phyloP scores from a whole-genome alignment of 2,329 filamentous ascomycete species.

The Trichoderma citrinoviride region DNA sequence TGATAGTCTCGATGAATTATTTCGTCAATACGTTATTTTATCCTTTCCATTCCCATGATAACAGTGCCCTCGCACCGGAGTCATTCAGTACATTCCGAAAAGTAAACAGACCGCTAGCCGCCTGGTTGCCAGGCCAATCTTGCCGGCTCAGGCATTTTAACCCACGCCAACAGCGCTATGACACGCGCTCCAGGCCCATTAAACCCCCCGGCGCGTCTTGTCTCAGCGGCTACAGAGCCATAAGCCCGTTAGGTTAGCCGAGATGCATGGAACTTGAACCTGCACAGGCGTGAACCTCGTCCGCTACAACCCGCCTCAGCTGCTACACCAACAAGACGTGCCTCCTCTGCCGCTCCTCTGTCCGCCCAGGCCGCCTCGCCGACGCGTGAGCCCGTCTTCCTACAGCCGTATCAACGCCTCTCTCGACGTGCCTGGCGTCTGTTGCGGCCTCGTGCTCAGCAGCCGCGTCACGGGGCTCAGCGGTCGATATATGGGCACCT shows the following conservation, averaged over 20 bases:
- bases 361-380: neutral
- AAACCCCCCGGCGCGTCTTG: conserved; percentile 15
- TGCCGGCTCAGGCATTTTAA: neutral
- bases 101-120: conserved; percentile 10
- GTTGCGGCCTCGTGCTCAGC: conserved; percentile 15
- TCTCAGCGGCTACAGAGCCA: neutral
- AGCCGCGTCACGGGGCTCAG: neutral
- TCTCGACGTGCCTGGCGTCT: conserved; percentile 3
- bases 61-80: neutral
- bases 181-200: conserved; percentile 21
- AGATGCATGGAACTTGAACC: conserved; percentile 2
- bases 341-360: neutral
- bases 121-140: conserved; percentile 16
- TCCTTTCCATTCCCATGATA: no score
- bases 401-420: neutral
- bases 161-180: conserved; percentile 16
- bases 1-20: neutral
- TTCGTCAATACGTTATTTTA: neutral
- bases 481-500: neutral
- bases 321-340: conserved; percentile 9
- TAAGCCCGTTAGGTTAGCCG: conserved; percentile 15
- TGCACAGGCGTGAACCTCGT: neutral
- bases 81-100: neutral
- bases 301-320: neutral
- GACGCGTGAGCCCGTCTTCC: conserved; percentile 4